phyloP scores from a whole-genome alignment of 129 eudicot species.

The Centrapalus pauciflorus region DNA sequence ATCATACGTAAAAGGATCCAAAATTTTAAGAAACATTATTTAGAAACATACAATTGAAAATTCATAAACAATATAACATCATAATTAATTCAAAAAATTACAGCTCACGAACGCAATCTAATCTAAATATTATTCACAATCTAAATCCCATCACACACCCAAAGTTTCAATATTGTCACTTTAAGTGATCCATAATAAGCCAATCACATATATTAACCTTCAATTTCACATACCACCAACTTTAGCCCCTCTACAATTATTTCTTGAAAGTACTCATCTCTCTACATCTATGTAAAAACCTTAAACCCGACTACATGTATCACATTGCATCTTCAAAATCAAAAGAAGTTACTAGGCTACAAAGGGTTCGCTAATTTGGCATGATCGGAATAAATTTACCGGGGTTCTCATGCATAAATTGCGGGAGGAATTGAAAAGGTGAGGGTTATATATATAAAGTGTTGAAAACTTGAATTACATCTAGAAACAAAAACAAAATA shows the following conservation, averaged over 20 bases:
- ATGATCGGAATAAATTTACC: background rate
- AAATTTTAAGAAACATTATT: too few species aligned
- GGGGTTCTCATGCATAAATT: background rate
- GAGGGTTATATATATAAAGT: too few species aligned
- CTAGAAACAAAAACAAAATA: constrained; percentile 22
- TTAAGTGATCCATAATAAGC: background rate
- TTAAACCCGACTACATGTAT: background rate
- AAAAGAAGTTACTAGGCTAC: background rate
- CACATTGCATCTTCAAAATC: too few species aligned
- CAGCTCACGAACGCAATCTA: constrained; percentile 9
- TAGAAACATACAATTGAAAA: too few species aligned
- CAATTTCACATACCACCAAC: background rate
- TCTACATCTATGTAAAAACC: background rate
- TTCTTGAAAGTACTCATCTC: background rate
- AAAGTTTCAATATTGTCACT: constrained; percentile 9
- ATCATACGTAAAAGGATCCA: too few species aligned
- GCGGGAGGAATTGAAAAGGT: too few species aligned
- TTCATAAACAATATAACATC: too few species aligned
- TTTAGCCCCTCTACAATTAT: background rate
- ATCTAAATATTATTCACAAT: background rate
- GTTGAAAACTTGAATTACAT: background rate
- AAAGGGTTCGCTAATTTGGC: background rate
- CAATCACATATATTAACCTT: background rate
- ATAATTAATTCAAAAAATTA: background rate
- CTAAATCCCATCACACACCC: constrained; percentile 1